Evolutionary conservation across 306 rosid species (phyloP).

Genomic region (Crataegus laevigata): DNA sequence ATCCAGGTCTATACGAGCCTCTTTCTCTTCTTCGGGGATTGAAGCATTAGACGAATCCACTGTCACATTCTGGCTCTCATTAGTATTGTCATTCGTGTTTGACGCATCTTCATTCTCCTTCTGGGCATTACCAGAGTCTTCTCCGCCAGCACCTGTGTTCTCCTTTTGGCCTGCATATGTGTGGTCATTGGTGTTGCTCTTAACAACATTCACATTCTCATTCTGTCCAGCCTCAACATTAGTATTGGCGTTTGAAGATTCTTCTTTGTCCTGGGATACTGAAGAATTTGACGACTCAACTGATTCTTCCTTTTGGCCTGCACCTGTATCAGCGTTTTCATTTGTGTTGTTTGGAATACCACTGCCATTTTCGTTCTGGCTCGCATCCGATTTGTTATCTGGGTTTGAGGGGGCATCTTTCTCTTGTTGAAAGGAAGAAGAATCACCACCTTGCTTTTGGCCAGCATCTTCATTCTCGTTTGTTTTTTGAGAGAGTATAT

Average conservation of each 20-base stretch:
- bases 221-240: constrained; percentile 25
- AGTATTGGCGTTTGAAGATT: constrained; percentile 14
- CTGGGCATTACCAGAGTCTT: constrained; percentile 30
- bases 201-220: constrained; percentile 26
- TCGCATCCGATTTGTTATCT: constrained; percentile 23
- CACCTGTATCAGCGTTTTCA: constrained; percentile 18
- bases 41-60: constrained; percentile 35
- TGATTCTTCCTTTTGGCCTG: constrained; percentile 37
- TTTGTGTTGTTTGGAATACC: constrained; percentile 28
- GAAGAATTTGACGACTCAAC: constrained; percentile 13
- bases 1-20: constrained; percentile 49
- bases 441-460: constrained; percentile 37
- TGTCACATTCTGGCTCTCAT: constrained; percentile 19
- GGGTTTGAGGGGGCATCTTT: constrained; percentile 36
- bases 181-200: constrained; percentile 16
- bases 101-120: constrained; percentile 24
- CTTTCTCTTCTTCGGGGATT: constrained; percentile 32
- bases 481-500: constrained; percentile 24
- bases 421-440: constrained; percentile 42
- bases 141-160: constrained; percentile 22
- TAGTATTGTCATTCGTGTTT: constrained; percentile 6
- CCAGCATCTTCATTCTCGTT: constrained; percentile 28
- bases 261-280: constrained; percentile 12
- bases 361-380: constrained; percentile 28
- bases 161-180: constrained; percentile 30